phyloP scores from a whole-genome alignment of 768 basidiomycete species.

The Leucosporidium creatinivorum region DNA sequence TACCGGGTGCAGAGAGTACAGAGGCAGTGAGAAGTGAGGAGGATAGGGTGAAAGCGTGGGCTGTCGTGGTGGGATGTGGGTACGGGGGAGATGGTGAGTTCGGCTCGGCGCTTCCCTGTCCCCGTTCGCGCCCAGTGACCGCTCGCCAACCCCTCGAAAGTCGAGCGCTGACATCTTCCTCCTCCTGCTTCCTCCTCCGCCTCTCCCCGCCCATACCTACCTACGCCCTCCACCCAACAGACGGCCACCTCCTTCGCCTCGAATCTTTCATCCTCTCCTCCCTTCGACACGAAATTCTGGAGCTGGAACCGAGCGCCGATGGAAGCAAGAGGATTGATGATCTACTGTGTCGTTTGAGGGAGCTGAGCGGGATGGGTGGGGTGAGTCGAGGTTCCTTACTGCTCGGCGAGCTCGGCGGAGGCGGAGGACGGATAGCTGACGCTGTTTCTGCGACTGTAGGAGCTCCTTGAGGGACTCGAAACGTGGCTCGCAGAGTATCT shows the following conservation, averaged over 20 bases:
- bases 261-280: not conserved
- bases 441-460: not conserved
- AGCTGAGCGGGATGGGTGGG: slow-evolving; percentile 12
- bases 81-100: slow-evolving; percentile 8
- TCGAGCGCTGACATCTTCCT: not conserved
- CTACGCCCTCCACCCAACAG: not conserved
- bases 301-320: not conserved
- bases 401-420: not conserved
- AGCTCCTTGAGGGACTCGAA: slow-evolving; percentile 2
- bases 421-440: not conserved
- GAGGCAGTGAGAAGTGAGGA: not conserved
- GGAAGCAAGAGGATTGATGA: not conserved
- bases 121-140: no score
- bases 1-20: not conserved
- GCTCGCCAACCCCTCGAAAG: no score
- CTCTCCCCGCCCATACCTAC: not conserved
- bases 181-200: not conserved
- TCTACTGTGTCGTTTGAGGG: not conserved
- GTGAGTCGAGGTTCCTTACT: not conserved
- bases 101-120: not conserved
- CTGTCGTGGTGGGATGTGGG: not conserved
- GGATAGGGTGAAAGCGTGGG: not conserved
- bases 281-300: not conserved
- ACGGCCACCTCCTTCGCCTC: not conserved
- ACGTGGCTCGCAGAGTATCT: slow-evolving; percentile 10